Evolutionary conservation across 2,329 filamentous ascomycete genomes (phyloP), one percentile per base, ranked within the genome.

Genomic region (Calycina marina): DNA sequence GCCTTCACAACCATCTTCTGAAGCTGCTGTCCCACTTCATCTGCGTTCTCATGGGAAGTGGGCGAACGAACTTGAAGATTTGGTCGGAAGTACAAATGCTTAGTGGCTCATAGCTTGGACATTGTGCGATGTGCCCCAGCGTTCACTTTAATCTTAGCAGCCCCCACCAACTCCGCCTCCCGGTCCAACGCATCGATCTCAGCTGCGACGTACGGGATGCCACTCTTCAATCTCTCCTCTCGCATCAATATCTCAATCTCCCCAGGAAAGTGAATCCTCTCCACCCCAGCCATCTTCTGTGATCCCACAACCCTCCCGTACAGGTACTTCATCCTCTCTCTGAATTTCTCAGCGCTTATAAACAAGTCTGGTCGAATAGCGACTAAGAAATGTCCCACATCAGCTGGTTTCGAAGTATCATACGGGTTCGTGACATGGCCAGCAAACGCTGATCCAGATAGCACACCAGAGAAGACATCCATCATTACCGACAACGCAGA

Each of bases 381-480:
- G 2, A 83, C 57, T 1, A 85, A 50, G 40, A 84, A 83, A 49
- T 85, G 80, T 0, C 80, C 79, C 0, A 84, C 79, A 45, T 84
- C 72, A 0, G 76, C 72, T 1, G 72, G 63, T 36, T 63, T 69
- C 0, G 68, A 74, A 3, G 76, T 65, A 47, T 85, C 79, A 51
- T 90, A 90, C 0, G 82, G 83, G 12, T 70, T 70, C 0, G 74
- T 79, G 12, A 90, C 82, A 46, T 79, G 63, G 0, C 81, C 81
- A 0, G 79, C 83, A 54, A 83, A 90, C 0, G 80, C 80, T 18
- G 74, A 77, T 0, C 81, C 82, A 0, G 78, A 83, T 0, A 90
- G 47, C 0, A 81, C 76, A 0, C 81, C 82, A 0, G 79, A 85
- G 49, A 90, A 88, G 2, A 92, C 77, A 49, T 90, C 81, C 83